Base-by-base conservation (phyloP, 345 rosid genomes). In the Hibiscus trionum region DNA sequence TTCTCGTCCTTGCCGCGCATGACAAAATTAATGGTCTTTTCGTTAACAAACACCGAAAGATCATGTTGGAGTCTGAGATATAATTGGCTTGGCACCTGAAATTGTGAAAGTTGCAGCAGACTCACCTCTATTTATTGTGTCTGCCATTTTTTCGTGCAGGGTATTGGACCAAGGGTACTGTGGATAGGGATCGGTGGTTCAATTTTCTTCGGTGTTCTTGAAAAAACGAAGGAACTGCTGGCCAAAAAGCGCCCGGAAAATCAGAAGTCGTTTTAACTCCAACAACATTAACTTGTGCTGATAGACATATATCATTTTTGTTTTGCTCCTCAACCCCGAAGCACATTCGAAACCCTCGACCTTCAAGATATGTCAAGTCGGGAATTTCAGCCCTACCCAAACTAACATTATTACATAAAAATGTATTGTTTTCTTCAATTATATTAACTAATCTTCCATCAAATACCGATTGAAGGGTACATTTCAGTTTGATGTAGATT, bases 171-270 rank as follows among this genome's bases (percentile, higher is more conserved):
- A n/a, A 85, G 96, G 71, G 88, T 88, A 11, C 5, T 88, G 73
- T 90, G 91, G 93, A 86, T 90, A 9, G 93, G 93, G 31, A 72
- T 90, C 10, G 93, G 96, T 19, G 96, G 90, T 72, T 85, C 96
- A 0, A 85, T 90, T 56, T 91, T 88, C 79, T 91, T 88, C 31
- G 86, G 91, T 15, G 89, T 87, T 14, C 74, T 91, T 35, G 94
- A 87, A 80, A 86, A 86, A 73, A 81, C 88, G 11, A 91, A 89
- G 77, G 80, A 85, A 76, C 47, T 87, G 21, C 84, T 89, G 72
- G 82, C 84, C 15, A 73, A 84, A 78, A 80, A 66, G 64, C 77
- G 11, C 46, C 59, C 73, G 11, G 50, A 59, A 21, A 33, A 50
- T n/a, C 67, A 66, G 35, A 73, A 67, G 17, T 52, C 66, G 7